Base-by-base conservation (phyloP, 352 stramenopile species). In the Detonula confervacea region DNA sequence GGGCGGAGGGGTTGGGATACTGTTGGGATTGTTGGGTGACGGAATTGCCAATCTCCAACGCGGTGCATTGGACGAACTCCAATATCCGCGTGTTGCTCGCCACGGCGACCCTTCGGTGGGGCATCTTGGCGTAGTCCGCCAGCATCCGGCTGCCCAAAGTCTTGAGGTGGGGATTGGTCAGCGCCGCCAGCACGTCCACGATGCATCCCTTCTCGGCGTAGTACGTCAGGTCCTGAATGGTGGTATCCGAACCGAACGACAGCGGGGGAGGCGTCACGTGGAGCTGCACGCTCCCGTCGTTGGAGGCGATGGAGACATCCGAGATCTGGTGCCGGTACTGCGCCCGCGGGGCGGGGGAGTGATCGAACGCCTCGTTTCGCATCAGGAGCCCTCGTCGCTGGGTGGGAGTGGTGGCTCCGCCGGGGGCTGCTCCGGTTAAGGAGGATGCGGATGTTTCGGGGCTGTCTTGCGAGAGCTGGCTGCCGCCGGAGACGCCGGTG, bases 91-190 rank as follows among this genome's bases (percentile, higher is more conserved):
- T 63, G 51, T 94, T 94, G 54, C 57, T 83, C 5, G 89, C 89
- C 1, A 94, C 87, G 0, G 89, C 89, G 2, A 90, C 85, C 47
- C 89, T 64, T 60, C 89, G 77, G 73, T 90, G 74, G 18, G 89
- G 78, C 83, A 92, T 91, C 66, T 94, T 94, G 47, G 89, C 89
- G 69, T 94, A 94, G 59, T 94, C 87, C 1, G 89, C 89, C 20
- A 94, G 44, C 87, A 94, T 92, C 6, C 89, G 64, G 16, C 79
- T 87, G 46, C 89, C 89, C 2, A 92, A 52, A 4, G 85, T 90
- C 35, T 89, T 84, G 24, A 94, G 77, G 20, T 88, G 85, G 33
- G 87, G 81, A n/a, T 86, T 90, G 2, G 72, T 88, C 0, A 94
- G 67, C 0, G 89, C 84, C 63, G 82, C 70, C 6, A 94, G 66